Conservation (phyloP, 2,329 filamentous ascomycete genomes). For the Magnaporthales sp. region DNA sequence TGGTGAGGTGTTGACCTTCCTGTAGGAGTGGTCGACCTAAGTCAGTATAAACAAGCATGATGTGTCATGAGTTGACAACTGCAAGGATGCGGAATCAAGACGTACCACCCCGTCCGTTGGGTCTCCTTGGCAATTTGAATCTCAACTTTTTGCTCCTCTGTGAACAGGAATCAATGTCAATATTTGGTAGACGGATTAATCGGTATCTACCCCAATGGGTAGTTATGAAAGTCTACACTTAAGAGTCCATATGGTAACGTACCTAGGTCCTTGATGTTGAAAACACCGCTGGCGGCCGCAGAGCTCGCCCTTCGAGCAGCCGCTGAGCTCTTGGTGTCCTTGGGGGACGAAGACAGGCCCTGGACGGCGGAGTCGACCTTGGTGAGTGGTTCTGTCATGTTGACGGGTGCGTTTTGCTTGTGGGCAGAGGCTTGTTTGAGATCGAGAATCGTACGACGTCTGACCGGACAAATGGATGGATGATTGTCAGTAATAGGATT, state of each 20-base stretch:
- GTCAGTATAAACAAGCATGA: not conserved
- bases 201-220: not conserved
- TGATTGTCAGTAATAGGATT: not conserved
- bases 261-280: slow-evolving; percentile 83
- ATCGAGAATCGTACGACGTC: not conserved
- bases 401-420: slow-evolving; percentile 12
- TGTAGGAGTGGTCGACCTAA: slow-evolving; percentile 24
- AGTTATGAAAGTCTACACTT: not conserved
- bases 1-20: slow-evolving; percentile 90
- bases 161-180: not conserved
- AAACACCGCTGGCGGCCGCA: slow-evolving; percentile 59
- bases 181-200: not conserved
- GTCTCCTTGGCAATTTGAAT: slow-evolving; percentile 73
- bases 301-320: slow-evolving; percentile 65
- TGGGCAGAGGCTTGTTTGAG: not conserved
- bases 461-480: not conserved
- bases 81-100: slow-evolving; percentile 8
- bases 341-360: slow-evolving; percentile 61
- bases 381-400: slow-evolving; percentile 52
- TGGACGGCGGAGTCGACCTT: slow-evolving; percentile 91
- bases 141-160: slow-evolving; percentile 66
- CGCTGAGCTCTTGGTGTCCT: slow-evolving; percentile 38
- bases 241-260: slow-evolving; percentile 26
- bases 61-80: too few species aligned
- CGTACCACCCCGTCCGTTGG: slow-evolving; percentile 82